Percentiles rank a stretch among this genome's conserved stretches.
These are phyloP conservation scores for Solanum lycopersicoides DNA, from an alignment of 257 asterid species.

Conservation along the genomic window DNA sequence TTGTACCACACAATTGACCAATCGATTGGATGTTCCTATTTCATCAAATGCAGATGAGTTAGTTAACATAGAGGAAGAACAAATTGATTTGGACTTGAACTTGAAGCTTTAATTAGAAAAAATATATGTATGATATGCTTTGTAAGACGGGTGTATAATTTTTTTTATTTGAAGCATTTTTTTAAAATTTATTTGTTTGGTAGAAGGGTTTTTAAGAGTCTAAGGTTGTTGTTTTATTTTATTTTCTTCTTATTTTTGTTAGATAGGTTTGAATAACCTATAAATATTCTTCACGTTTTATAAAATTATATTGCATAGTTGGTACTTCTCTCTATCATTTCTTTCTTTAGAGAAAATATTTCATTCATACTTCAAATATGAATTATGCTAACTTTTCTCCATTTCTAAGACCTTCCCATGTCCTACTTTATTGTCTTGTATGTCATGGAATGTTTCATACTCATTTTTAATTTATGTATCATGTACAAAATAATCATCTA, in stretches of 20 bases:
- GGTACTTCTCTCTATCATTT: no score
- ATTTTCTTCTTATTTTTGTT: neutral
- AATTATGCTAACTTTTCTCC: no score
- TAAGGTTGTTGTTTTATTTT: neutral
- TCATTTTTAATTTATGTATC: no score
- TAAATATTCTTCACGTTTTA: no score
- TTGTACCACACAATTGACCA: neutral
- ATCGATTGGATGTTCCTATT: neutral
- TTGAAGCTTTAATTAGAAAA: neutral
- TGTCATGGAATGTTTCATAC: no score
- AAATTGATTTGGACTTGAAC: neutral
- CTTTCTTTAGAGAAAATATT: no score
- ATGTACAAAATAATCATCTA: no score
- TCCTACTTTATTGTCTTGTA: no score
- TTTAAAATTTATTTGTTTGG: neutral
- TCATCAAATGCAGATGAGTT: neutral
- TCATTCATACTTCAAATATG: no score
- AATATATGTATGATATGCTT: neutral
- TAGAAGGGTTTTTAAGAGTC: neutral
- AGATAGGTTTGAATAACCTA: neutral
- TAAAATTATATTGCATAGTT: no score
- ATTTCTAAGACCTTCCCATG: no score
- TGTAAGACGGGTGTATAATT: neutral
- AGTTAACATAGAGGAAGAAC: neutral
- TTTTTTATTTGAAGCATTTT: no score